Evolutionary conservation across 2,329 filamentous ascomycete species (phyloP).

Genomic region (Penicillium digitatum): DNA sequence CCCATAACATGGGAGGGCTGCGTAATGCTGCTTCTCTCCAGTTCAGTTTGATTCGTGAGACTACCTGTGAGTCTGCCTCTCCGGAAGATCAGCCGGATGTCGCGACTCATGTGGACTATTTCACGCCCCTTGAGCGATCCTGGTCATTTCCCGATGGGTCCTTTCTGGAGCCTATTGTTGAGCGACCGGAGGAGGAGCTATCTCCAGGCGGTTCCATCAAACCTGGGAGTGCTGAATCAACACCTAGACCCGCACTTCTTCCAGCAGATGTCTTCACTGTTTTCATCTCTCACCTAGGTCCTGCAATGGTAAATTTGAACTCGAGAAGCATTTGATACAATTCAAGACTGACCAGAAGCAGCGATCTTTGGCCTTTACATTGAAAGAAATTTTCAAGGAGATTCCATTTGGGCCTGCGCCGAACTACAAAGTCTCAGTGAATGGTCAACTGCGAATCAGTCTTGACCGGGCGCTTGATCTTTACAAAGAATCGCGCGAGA

Average conservation of each 20-base stretch:
- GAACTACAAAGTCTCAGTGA: conserved; percentile 66
- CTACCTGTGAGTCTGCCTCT: conserved; percentile 21
- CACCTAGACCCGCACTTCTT: conserved; percentile 20
- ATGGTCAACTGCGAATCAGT: conserved; percentile 75
- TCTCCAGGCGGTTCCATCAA: conserved; percentile 10
- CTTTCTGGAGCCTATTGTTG: conserved; percentile 59
- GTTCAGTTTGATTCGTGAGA: conserved; percentile 74
- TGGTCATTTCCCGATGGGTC: conserved; percentile 44
- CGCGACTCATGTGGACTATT: conserved; percentile 18
- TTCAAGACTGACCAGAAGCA: conserved; percentile 23
- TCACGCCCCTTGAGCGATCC: conserved; percentile 24
- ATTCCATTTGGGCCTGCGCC: conserved; percentile 72
- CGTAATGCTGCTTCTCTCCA: conserved; percentile 86
- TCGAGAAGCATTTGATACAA: neutral
- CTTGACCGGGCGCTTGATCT: conserved; percentile 74
- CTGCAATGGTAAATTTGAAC: conserved; percentile 63
- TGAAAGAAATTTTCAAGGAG: conserved; percentile 83
- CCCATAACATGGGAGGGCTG: conserved; percentile 85
- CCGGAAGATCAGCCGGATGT: conserved; percentile 14
- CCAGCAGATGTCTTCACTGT: conserved; percentile 84
- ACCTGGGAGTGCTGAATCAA: conserved; percentile 11
- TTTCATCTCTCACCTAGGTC: conserved; percentile 83
- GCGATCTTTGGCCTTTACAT: conserved; percentile 87
- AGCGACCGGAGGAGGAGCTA: conserved; percentile 55
- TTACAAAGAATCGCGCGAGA: conserved; percentile 70